These are phyloP conservation scores for Combretum micranthum DNA, from an alignment of 345 rosid species.

Conservation along the genomic window DNA sequence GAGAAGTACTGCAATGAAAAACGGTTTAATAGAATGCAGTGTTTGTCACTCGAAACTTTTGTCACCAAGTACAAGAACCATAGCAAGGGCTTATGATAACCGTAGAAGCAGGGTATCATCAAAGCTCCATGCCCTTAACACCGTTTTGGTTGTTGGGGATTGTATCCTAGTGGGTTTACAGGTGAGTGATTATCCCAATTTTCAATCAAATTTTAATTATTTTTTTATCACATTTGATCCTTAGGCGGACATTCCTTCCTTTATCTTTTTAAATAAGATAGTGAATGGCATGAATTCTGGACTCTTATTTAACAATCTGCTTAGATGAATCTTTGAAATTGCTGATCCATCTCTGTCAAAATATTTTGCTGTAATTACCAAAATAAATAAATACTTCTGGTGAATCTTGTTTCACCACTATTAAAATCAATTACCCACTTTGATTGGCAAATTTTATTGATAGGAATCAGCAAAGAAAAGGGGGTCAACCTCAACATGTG, in stretches of 20 bases:
- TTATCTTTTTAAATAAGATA: no score
- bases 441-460: no score
- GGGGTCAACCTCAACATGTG: no score
- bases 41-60: constrained; percentile 78
- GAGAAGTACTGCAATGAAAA: constrained; percentile 34
- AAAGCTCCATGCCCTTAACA: constrained; percentile 62
- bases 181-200: constrained; percentile 27
- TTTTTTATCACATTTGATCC: constrained; percentile 8
- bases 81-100: constrained; percentile 71
- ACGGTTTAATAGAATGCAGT: constrained; percentile 80
- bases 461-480: no score
- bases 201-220: not conserved
- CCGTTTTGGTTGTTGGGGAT: constrained; percentile 80
- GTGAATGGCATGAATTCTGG: no score
- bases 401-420: no score
- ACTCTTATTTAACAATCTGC: no score
- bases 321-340: no score
- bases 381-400: no score
- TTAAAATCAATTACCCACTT: no score
- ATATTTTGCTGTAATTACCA: no score
- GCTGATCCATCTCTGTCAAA: no score
- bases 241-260: not conserved
- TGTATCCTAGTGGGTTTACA: constrained; percentile 85
- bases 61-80: constrained; percentile 49
- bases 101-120: constrained; percentile 62